Base-by-base conservation (phyloP, 1,139 yeast genomes). In the Geotrichum restrictum region DNA sequence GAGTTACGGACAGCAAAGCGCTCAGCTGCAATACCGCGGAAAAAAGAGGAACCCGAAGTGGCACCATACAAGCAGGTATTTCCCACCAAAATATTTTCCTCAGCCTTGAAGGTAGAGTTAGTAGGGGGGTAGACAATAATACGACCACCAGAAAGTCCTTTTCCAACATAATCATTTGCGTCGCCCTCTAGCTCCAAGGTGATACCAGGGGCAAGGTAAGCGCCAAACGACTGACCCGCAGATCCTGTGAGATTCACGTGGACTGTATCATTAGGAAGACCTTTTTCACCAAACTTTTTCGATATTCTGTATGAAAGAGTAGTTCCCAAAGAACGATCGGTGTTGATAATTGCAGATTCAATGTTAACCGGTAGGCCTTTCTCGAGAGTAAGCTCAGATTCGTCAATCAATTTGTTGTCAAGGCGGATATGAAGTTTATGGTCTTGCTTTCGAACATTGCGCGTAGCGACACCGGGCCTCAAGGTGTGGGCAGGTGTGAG, bases 221-320 rank as follows among this genome's bases (percentile, higher is more conserved):
- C 98, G 74, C 98, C 98, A 68, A 93, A 91, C 3, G 97, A 89
- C 75, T 93, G 98, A 67, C 98, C 98, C 31, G 98, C 98, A 54
- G 94, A 85, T 59, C 98, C 98, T 65, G 77, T 78, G 56, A 86
- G 81, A 67, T 89, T 85, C 51, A 89, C 97, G 64, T 91, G 97
- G 61, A 93, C 85, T 27, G 98, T 91, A 70, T 93, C 97, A 64
- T 88, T 93, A 32, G 98, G 98, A 65, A 93, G 77, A 40, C 97
- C 96, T 60, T 80, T 75, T 65, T 91, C 96, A 60, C 98, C 98
- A 69, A 88, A 93, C 59, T 78, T 82, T 75, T 91, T 91, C 45
- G 97, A 88, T 48, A 93, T 87, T 67, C 97, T 80, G 76, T 93
- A 93, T 11, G 97, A 88, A 63, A 93, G 77, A 6, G 98, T 93